Evolutionary conservation across 2,329 filamentous ascomycete genomes (phyloP), one percentile per base, ranked within the genome.

Genomic region (Diaporthe australafricana): DNA sequence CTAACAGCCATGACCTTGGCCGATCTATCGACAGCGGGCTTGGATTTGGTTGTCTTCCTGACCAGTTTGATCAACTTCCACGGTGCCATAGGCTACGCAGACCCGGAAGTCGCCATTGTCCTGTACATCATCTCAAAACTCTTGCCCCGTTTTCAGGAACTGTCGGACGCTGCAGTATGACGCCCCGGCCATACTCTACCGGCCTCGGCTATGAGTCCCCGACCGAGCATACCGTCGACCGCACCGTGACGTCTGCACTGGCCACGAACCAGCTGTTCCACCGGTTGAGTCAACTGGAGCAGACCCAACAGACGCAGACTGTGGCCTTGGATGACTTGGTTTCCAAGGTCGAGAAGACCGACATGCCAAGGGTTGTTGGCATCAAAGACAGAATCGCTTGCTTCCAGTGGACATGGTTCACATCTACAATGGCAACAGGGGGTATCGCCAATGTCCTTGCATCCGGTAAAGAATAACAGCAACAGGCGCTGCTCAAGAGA

Each of bases 381-480:
- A 76, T 89, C 60, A 81, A 84, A 47, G 87, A 88, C 73, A 81
- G 87, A 45, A 85, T 89, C 72, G 84, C 83, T 50, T 89, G 86
- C 72, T 85, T 86, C 74, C 84, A 84, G 76, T 96, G 93, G 93
- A 94, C 93, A 0, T 96, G 91, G 87, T 96, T 95, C 77, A 94
- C 93, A 27, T 87, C 87, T 81, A 94, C 92, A 16, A 87, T 87
- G 84, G 87, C 87, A 2, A 89, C 87, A 0, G 88, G 87, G 32
- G 87, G 87, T n/a, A 81, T 89, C 71, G 84, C 87, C 56, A 89
- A 88, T 72, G 85, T 88, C n/a, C 79, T 89, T 55, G 81, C 86
- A 76, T 83, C 84, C 3, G 80, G 91, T 92, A 83, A 65, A 48
- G 9, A 40, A 25, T 22, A 12, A 27, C 32, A 48, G 20, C 20